Evolutionary conservation across 306 rosid species (phyloP).

Genomic region (Cyamopsis tetragonoloba): DNA sequence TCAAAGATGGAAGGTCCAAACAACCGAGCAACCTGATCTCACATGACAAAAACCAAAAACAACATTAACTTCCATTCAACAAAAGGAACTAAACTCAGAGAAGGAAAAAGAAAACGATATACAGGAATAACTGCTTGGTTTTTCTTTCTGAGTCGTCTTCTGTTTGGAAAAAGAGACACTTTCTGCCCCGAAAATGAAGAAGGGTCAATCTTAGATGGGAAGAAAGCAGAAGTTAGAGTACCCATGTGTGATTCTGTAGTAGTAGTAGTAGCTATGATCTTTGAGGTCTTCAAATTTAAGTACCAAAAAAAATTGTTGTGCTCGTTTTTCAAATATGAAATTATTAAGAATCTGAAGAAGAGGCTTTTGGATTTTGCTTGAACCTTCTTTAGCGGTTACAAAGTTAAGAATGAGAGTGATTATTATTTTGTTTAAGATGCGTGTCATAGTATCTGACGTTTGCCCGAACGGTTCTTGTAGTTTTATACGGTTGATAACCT

Average conservation of each 20-base stretch:
- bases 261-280: too few species aligned
- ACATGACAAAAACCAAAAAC: background rate
- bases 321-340: background rate
- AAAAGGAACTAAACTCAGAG: background rate
- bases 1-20: conserved; percentile 74
- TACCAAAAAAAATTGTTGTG: background rate
- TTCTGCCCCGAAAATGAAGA: conserved; percentile 28
- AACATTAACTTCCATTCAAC: background rate
- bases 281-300: background rate
- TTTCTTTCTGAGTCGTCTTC: conserved; percentile 37
- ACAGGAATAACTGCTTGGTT: conserved; percentile 48
- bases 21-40: conserved; percentile 57
- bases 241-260: too few species aligned
- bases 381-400: background rate
- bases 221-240: conserved; percentile 30
- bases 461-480: too few species aligned
- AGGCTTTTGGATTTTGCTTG: background rate
- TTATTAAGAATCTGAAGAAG: too few species aligned
- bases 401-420: too few species aligned
- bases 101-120: background rate
- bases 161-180: conserved; percentile 15
- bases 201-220: conserved; percentile 35
- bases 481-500: too few species aligned
- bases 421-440: too few species aligned
- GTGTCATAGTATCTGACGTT: too few species aligned